phyloP scores from a whole-genome alignment of 2,329 filamentous ascomycete genomes.

The Talaromyces sp. region DNA sequence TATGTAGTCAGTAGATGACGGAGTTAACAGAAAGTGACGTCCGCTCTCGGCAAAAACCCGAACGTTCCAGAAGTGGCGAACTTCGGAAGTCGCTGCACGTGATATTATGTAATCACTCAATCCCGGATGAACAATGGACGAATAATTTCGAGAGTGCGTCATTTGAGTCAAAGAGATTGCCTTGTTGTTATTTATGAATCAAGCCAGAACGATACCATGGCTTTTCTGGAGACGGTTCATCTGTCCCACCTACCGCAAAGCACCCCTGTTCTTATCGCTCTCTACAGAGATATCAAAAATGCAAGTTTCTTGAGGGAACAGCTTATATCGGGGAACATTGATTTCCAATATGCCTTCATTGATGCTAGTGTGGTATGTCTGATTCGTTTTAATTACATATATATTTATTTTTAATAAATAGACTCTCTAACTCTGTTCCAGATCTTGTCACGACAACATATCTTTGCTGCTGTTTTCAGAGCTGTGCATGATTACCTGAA shows the following conservation, averaged over 20 bases:
- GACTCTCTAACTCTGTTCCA: constrained; percentile 26
- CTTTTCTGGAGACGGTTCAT: constrained; percentile 58
- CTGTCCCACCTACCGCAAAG: constrained; percentile 71
- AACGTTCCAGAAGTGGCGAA: constrained; percentile 34
- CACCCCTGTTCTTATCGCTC: constrained; percentile 65
- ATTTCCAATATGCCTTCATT: constrained; percentile 90
- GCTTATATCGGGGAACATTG: constrained; percentile 74
- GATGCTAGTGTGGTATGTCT: constrained; percentile 70
- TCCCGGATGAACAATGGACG: neutral
- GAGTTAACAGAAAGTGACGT: constrained; percentile 14
- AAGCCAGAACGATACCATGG: constrained; percentile 15
- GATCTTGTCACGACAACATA: constrained; percentile 68
- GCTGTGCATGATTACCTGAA: constrained; percentile 65
- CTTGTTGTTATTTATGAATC: neutral
- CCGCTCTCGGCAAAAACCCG: constrained; percentile 21
- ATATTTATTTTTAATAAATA: neutral
- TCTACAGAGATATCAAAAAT: constrained; percentile 76
- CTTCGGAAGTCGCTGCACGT: constrained; percentile 6
- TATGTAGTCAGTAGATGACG: constrained; percentile 4
- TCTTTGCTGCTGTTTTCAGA: constrained; percentile 71
- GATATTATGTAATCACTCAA: neutral
- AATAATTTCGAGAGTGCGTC: neutral
- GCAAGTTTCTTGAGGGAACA: constrained; percentile 73
- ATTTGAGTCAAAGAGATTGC: neutral
- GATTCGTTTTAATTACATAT: neutral